Conservation (phyloP, 495 filamentous ascomycete genomes). For the Xylaria venustula region DNA sequence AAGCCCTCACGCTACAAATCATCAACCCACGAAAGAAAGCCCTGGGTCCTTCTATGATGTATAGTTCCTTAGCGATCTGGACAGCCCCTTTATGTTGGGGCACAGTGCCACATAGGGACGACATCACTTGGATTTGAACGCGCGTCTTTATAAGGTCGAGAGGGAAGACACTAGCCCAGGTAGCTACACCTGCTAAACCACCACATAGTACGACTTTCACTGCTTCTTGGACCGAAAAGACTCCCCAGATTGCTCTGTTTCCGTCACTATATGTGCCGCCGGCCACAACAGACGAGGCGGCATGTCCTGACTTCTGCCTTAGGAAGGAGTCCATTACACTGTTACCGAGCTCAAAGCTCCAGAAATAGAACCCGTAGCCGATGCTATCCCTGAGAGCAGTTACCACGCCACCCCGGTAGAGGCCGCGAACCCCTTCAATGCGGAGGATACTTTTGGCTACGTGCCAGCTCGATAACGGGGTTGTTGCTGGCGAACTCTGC, state of each 20-base stretch:
- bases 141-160: conserved; percentile 87
- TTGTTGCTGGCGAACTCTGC: conserved; percentile 13
- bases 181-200: conserved; percentile 78
- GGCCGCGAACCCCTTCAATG: conserved; percentile 61
- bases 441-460: conserved; percentile 62
- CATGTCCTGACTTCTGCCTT: not conserved
- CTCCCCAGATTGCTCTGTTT: conserved; percentile 18
- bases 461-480: conserved; percentile 48
- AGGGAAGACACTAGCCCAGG: conserved; percentile 85
- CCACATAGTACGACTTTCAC: conserved; percentile 74
- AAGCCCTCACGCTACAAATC: conserved; percentile 77
- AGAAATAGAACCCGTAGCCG: conserved; percentile 93
- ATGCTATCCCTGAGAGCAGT: conserved; percentile 80
- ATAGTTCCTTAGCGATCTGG: conserved; percentile 61
- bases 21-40: conserved; percentile 77
- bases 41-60: conserved; percentile 59
- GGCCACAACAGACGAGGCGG: not conserved
- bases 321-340: conserved; percentile 43
- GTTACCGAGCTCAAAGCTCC: conserved; percentile 75
- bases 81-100: conserved; percentile 51
- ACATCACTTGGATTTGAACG: conserved; percentile 64
- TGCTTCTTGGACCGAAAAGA: conserved; percentile 47
- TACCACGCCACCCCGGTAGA: conserved; percentile 75
- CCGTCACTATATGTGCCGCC: not conserved
- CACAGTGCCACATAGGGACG: conserved; percentile 31